Percentiles rank a stretch among this genome's conserved stretches.
phyloP scores from a whole-genome alignment of 1,139 yeast genomes.

The Magnusiomyces sp. region DNA sequence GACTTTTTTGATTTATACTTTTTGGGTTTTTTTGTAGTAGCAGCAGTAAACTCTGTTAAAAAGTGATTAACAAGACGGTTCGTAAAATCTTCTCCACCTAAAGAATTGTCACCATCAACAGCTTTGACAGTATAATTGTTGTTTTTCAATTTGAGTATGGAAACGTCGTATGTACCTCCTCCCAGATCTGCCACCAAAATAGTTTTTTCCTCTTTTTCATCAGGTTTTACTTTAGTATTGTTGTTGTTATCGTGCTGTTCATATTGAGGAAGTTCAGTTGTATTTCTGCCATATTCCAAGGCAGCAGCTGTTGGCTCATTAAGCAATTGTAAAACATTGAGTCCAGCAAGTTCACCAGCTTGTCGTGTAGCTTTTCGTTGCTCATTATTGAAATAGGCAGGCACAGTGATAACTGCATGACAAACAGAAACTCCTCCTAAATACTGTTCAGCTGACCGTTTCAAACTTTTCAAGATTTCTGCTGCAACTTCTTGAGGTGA shows the following conservation, averaged over 20 bases:
- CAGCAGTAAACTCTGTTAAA: slow-evolving; percentile 85
- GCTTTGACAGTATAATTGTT: slow-evolving; percentile 86
- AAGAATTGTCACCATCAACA: slow-evolving; percentile 83
- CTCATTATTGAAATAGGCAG: too few species aligned
- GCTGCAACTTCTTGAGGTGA: too few species aligned
- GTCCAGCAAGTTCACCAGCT: slow-evolving; percentile 96
- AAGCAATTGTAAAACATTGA: slow-evolving; percentile 92
- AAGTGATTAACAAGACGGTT: slow-evolving; percentile 82
- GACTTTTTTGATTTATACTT: slow-evolving; percentile 87
- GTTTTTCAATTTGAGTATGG: slow-evolving; percentile 75
- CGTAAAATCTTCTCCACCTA: slow-evolving; percentile 82
- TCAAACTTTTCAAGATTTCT: too few species aligned
- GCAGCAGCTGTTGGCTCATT: slow-evolving; percentile 99
- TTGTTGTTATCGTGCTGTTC: too few species aligned
- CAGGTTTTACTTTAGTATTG: too few species aligned
- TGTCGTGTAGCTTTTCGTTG: slow-evolving; percentile 99
- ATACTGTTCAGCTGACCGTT: too few species aligned
- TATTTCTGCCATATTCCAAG: slow-evolving; percentile 92
- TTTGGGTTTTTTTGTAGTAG: too few species aligned
- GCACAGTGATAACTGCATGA: slow-evolving; percentile 96
- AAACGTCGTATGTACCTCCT: slow-evolving; percentile 86
- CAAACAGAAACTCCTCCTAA: too few species aligned
- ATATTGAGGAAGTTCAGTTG: too few species aligned
- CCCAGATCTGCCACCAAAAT: slow-evolving; percentile 84
- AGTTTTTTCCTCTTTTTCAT: slow-evolving; percentile 63